Conservation (phyloP, 768 basidiomycete species). For the Clitopilus hobsonii region DNA sequence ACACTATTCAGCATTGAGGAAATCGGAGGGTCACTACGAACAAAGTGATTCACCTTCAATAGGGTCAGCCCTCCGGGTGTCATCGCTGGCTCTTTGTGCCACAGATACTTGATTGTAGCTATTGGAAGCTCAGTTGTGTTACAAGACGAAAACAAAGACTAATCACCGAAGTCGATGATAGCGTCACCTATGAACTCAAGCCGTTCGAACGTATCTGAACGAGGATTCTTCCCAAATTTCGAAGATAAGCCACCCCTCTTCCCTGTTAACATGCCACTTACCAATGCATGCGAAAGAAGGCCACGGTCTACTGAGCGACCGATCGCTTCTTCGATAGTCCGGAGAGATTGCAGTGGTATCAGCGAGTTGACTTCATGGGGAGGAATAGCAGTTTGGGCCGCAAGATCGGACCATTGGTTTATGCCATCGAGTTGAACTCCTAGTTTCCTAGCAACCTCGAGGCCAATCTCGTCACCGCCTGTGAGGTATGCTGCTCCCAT, state of each 20-base stretch:
- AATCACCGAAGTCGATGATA: conserved; percentile 71
- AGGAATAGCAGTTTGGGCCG: conserved; percentile 38
- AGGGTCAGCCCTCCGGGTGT: conserved; percentile 76
- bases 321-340: conserved; percentile 48
- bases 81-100: conserved; percentile 53
- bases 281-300: conserved; percentile 19
- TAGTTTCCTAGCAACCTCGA: conserved; percentile 60
- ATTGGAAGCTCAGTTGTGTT: neutral
- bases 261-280: conserved; percentile 57
- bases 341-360: conserved; percentile 42
- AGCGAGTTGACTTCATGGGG: conserved; percentile 39
- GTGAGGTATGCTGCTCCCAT: conserved; percentile 79
- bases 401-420: conserved; percentile 72
- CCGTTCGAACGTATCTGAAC: conserved; percentile 62
- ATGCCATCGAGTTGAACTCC: conserved; percentile 60
- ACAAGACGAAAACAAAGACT: neutral
- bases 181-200: conserved; percentile 87
- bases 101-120: conserved; percentile 51
- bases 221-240: conserved; percentile 48
- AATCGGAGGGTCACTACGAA: neutral
- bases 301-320: neutral
- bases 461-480: conserved; percentile 63
- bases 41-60: conserved; percentile 51
- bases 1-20: conserved; percentile 12
- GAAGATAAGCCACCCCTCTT: conserved; percentile 42